Evolutionary conservation across 2,329 filamentous ascomycete genomes (phyloP).

Genomic region (Aspergillaceae sp.): DNA sequence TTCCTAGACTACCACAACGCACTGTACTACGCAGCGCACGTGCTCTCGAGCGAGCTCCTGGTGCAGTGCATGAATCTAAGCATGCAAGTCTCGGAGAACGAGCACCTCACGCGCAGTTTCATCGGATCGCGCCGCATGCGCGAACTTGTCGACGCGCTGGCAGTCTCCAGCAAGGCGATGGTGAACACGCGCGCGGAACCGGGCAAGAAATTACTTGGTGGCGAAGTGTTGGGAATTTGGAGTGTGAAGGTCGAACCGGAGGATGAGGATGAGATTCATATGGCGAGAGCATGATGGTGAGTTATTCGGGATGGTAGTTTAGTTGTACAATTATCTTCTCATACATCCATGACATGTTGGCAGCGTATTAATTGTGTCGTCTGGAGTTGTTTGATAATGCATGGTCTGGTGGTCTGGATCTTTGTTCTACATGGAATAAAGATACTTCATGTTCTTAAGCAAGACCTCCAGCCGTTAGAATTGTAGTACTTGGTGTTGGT

Average conservation of each 20-base stretch:
- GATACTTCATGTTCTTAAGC: no score
- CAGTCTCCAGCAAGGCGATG: constrained; percentile 66
- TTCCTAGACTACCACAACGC: constrained; percentile 75
- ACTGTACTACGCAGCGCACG: constrained; percentile 68
- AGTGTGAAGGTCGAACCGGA: constrained; percentile 21
- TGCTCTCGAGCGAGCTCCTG: constrained; percentile 65
- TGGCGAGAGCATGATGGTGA: neutral
- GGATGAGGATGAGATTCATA: constrained; percentile 12
- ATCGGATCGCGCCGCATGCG: constrained; percentile 58
- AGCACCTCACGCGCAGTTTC: constrained; percentile 58
- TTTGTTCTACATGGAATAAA: no score
- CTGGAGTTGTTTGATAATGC: no score
- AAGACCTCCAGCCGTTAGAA: no score
- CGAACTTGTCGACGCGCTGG: constrained; percentile 68
- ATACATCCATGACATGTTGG: no score
- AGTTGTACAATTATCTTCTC: no score
- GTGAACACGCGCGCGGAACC: constrained; percentile 41
- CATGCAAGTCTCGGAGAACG: constrained; percentile 62
- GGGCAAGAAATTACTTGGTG: constrained; percentile 32
- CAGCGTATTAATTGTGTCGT: no score
- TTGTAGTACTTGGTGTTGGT: no score
- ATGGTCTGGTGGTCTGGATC: no score
- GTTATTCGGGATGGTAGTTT: neutral
- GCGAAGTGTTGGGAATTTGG: constrained; percentile 33
- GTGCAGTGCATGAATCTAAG: constrained; percentile 83